Conservation (phyloP, 331 rosid genomes). For the Stylosanthes scabra region DNA sequence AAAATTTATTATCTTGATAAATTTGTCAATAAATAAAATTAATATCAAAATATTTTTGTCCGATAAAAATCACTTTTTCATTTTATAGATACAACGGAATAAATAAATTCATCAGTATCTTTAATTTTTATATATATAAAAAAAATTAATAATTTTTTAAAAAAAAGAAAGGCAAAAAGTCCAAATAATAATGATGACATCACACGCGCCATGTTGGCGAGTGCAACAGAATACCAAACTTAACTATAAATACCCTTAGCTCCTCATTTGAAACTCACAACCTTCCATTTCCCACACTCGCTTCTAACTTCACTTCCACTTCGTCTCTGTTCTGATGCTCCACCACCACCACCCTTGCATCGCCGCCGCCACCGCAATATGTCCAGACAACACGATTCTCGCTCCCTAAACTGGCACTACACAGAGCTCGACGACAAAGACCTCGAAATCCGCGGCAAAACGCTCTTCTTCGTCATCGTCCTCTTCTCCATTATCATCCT, state of each 20-base stretch:
- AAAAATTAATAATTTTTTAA: too few species aligned
- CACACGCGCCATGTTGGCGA: conserved; percentile 34
- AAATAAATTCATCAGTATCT: too few species aligned
- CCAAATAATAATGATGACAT: too few species aligned
- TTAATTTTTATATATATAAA: too few species aligned
- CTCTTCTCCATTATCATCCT: conserved; percentile 65
- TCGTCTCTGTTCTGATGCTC: conserved; percentile 34
- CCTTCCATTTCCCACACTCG: background rate
- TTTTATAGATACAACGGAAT: too few species aligned
- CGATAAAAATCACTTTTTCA: too few species aligned
- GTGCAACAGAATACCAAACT: background rate
- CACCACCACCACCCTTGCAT: conserved; percentile 7
- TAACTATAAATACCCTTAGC: conserved; percentile 40
- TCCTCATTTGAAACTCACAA: conserved; percentile 8
- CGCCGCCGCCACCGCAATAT: conserved; percentile 10
- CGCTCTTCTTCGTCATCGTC: conserved; percentile 65
- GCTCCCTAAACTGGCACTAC: conserved; percentile 60
- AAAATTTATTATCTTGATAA: too few species aligned
- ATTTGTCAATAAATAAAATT: too few species aligned
- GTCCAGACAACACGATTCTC: conserved; percentile 42
- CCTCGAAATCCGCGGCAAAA: conserved; percentile 69
- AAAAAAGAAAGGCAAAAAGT: too few species aligned
- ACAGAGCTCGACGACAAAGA: conserved; percentile 61
- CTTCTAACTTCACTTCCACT: background rate
- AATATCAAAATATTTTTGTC: too few species aligned